A percentile compares a stretch with the other conserved stretches of the same genome.
These are phyloP conservation scores for Monosporascus ibericus DNA, from an alignment of 2,329 filamentous ascomycete species.

Conservation along the genomic window DNA sequence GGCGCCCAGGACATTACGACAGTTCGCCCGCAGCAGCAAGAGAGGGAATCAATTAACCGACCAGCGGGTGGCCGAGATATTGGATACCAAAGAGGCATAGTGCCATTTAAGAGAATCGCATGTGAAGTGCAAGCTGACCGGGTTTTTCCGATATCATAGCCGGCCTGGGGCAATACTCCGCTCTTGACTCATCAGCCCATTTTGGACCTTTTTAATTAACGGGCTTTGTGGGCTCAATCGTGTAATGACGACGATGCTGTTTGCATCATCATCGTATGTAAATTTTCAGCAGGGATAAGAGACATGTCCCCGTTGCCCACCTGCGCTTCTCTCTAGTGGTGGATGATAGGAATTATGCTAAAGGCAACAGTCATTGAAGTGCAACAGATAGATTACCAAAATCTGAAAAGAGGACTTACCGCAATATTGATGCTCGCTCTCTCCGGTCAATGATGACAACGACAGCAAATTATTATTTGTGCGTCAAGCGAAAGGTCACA, in stretches of 20 bases:
- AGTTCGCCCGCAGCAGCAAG: no score
- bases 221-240: neutral
- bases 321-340: no score
- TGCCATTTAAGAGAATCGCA: neutral
- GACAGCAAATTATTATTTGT: neutral
- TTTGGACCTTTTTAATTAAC: neutral
- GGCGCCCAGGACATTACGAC: no score
- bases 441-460: neutral
- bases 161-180: neutral
- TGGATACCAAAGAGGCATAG: neutral
- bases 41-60: no score
- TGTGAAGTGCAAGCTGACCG: neutral
- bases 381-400: no score
- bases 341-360: no score
- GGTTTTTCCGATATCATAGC: neutral
- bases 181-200: neutral
- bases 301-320: no score
- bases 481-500: neutral
- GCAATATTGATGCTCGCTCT: neutral
- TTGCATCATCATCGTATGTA: neutral
- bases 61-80: no score
- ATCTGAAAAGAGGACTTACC: neutral
- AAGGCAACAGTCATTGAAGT: no score
- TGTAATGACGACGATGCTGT: neutral
- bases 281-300: no score